Evolutionary conservation across 2,329 filamentous ascomycete genomes (phyloP), one percentile per base, ranked within the genome.

Genomic region (Aspergillus sp.): DNA sequence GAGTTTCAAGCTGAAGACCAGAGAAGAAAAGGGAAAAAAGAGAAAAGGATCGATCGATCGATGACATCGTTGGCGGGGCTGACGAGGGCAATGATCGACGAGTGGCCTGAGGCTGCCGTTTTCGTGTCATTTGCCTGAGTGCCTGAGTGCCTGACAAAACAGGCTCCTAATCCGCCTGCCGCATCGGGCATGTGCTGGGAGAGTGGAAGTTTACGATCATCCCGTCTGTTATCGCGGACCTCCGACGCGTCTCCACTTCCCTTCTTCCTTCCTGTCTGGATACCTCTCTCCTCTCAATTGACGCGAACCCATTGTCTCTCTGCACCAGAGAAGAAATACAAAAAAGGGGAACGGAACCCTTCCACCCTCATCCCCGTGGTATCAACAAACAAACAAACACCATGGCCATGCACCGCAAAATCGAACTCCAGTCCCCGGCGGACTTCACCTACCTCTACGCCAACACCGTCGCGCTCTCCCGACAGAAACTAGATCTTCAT

Each of bases 341-440:
- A 24, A 6, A 24, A 24, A 24, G 24, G 26, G 26, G 26, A 9
- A 9, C 26, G 7, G 26, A 29, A 29, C 7, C 9, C 26, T 29
- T 9, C 26, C 26, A 29, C 26, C 26, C 26, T 29, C 7, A 29
- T 29, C 7, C 26, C 26, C 7, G 26, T 9, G 26, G 26, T 29
- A 2, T 9, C 26, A 29, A 7, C 6, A 29, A 29, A 29, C 7
- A 29, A 42, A 36, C 42, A 14, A 4, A 6, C 14, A 36, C 14
- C 18, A 57, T 36, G 46, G 39, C 31, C 26, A 68, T 58, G 56
- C 75, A 82, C 65, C 78, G 80, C 65, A 81, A 81, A 67, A 77
- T 82, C 67, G 80, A 82, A 60, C 76, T 82, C n/a, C 80, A 82
- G 68, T 78, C 80, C 49, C 72, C 79, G 56, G 74, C 75, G 59